phyloP scores from a whole-genome alignment of 352 stramenopile genomes.

The Phytopythium litorale region DNA sequence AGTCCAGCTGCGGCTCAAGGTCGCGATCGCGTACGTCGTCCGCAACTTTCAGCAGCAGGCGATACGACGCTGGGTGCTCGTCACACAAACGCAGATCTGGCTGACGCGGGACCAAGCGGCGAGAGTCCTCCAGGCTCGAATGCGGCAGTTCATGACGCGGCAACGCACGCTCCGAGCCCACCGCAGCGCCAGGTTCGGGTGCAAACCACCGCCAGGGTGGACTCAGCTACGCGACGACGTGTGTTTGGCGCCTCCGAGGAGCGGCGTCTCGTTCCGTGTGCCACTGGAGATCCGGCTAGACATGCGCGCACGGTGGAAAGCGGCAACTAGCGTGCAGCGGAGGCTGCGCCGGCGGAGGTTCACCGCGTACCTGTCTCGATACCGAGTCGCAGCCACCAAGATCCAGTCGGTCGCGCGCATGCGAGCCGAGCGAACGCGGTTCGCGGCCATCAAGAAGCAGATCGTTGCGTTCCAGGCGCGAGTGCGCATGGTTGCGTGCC shows the following conservation, averaged over 20 bases:
- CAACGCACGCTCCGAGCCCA: slow-evolving; percentile 40
- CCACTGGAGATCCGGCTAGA: slow-evolving; percentile 49
- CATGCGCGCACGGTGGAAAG: slow-evolving; percentile 52
- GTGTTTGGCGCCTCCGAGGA: slow-evolving; percentile 35
- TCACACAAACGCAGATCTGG: slow-evolving; percentile 59
- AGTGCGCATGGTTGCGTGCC: slow-evolving; percentile 44
- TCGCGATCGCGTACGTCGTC: slow-evolving; percentile 68
- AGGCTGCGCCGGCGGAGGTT: slow-evolving; percentile 55
- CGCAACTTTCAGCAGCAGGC: slow-evolving; percentile 61
- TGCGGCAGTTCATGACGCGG: slow-evolving; percentile 34
- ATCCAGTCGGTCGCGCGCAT: slow-evolving; percentile 65
- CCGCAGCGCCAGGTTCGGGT: slow-evolving; percentile 32
- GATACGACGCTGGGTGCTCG: slow-evolving; percentile 48
- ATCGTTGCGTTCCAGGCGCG: slow-evolving; percentile 60
- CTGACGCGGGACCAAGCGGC: slow-evolving; percentile 41
- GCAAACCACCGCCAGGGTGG: neutral
- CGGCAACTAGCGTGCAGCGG: slow-evolving; percentile 51
- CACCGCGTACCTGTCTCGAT: slow-evolving; percentile 38
- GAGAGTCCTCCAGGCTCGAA: slow-evolving; percentile 49
- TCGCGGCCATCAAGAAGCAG: slow-evolving; percentile 20
- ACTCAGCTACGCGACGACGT: slow-evolving; percentile 47
- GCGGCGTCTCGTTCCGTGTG: slow-evolving; percentile 39
- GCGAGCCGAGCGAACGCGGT: slow-evolving; percentile 30
- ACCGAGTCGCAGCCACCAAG: slow-evolving; percentile 45
- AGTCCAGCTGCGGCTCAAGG: slow-evolving; percentile 48